phyloP scores from a whole-genome alignment of 495 filamentous ascomycete species.

The Penicillium taxi region DNA sequence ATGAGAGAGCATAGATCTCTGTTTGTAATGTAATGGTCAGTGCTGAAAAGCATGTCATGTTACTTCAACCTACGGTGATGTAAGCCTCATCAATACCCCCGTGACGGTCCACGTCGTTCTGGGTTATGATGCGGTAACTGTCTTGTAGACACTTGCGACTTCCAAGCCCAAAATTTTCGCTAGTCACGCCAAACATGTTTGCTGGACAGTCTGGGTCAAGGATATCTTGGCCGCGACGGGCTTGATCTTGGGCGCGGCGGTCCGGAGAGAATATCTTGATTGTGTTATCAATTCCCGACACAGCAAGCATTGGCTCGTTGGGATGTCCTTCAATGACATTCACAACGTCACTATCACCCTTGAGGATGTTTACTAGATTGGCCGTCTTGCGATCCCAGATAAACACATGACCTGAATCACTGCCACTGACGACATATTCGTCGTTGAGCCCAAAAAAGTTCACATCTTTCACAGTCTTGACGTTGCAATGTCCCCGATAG shows the following conservation, averaged over 20 bases:
- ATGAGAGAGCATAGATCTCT: constrained; percentile 55
- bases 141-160: constrained; percentile 54
- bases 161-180: constrained; percentile 33
- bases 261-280: constrained; percentile 72
- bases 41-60: constrained; percentile 13
- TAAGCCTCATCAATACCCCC: constrained; percentile 55
- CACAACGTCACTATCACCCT: constrained; percentile 65
- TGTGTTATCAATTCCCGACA: constrained; percentile 65
- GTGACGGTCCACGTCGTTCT: constrained; percentile 57
- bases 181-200: constrained; percentile 21
- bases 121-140: constrained; percentile 54
- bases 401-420: constrained; percentile 62
- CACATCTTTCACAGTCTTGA: constrained; percentile 67
- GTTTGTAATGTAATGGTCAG: constrained; percentile 4
- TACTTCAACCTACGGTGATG: constrained; percentile 48
- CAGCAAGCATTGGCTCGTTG: constrained; percentile 62
- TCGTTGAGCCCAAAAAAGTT: constrained; percentile 67
- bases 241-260: constrained; percentile 48
- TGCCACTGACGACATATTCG: constrained; percentile 67
- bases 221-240: constrained; percentile 49
- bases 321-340: constrained; percentile 67
- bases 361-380: constrained; percentile 57
- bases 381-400: constrained; percentile 62
- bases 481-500: constrained; percentile 65
- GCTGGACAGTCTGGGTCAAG: constrained; percentile 33